These are phyloP conservation scores for Pleoardoris graminearum DNA, from an alignment of 2,329 filamentous ascomycete genomes.

Conservation along the genomic window DNA sequence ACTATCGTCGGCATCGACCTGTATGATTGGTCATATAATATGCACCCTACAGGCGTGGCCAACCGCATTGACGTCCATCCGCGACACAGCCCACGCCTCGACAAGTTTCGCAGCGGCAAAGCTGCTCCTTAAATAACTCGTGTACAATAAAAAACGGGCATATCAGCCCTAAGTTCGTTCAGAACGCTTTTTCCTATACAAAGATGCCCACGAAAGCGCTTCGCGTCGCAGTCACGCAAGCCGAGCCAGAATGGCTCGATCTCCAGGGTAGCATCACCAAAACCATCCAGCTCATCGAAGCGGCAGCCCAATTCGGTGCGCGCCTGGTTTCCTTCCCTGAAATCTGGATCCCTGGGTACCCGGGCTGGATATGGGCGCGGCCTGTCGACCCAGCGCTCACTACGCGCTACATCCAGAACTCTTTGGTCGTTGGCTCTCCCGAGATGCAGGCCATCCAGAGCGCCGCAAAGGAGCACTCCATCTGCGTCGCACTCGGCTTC, in stretches of 20 bases:
- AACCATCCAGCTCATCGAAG: slow-evolving; percentile 39
- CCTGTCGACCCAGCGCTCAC: background rate
- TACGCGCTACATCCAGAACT: slow-evolving; percentile 14
- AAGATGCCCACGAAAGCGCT: background rate
- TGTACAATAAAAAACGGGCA: too few species aligned
- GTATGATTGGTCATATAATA: too few species aligned
- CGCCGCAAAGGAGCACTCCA: slow-evolving; percentile 37
- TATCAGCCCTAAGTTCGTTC: too few species aligned
- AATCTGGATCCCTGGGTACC: slow-evolving; percentile 24
- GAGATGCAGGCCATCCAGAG: slow-evolving; percentile 47
- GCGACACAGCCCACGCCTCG: too few species aligned
- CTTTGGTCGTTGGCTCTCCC: slow-evolving; percentile 5
- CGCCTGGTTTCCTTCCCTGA: slow-evolving; percentile 38
- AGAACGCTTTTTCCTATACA: too few species aligned
- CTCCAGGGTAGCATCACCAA: slow-evolving; percentile 48
- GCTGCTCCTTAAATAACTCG: too few species aligned
- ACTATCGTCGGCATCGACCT: too few species aligned
- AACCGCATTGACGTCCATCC: too few species aligned
- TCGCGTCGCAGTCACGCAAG: background rate
- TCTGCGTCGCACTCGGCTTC: slow-evolving; percentile 56
- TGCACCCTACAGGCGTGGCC: too few species aligned
- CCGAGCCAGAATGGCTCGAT: slow-evolving; percentile 42
- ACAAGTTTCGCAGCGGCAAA: too few species aligned
- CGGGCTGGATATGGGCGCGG: slow-evolving; percentile 10
- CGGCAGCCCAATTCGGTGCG: slow-evolving; percentile 37